phyloP scores from a whole-genome alignment of 163 green algal species.

The Smithsoniella earleae region DNA sequence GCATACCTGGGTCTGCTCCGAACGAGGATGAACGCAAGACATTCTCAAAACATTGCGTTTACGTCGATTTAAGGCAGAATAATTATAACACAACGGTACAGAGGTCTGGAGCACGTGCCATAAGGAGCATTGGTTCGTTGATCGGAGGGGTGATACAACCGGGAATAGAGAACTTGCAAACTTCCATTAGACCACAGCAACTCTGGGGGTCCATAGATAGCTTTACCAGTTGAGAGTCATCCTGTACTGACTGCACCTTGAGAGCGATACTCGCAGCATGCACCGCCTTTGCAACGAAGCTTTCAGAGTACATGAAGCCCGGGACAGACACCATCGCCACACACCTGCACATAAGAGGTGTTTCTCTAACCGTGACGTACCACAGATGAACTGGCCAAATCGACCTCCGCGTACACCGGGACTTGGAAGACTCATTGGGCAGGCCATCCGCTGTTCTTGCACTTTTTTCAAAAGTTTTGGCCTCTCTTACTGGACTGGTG shows the following conservation, averaged over 20 bases:
- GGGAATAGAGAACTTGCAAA: constrained; percentile 29
- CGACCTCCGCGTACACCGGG: too few species aligned
- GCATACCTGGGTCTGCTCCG: too few species aligned
- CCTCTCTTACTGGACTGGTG: too few species aligned
- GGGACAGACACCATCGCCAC: constrained; percentile 24
- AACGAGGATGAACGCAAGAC: too few species aligned
- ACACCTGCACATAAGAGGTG: constrained; percentile 30
- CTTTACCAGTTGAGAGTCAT: constrained; percentile 4
- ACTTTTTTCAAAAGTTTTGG: too few species aligned
- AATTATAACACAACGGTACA: too few species aligned
- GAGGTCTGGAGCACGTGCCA: background rate
- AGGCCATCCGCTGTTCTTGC: too few species aligned
- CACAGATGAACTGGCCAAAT: too few species aligned
- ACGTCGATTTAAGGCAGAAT: too few species aligned
- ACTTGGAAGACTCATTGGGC: too few species aligned
- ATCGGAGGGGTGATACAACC: constrained; percentile 17
- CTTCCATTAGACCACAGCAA: background rate
- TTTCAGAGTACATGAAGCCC: background rate
- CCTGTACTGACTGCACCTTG: background rate
- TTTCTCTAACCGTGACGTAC: too few species aligned
- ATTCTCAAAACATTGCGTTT: too few species aligned
- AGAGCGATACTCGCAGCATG: background rate
- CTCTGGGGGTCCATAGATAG: constrained; percentile 10
- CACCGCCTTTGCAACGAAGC: background rate
- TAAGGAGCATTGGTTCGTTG: constrained; percentile 22